Base-by-base conservation (phyloP, 352 stramenopile species). In the Saprolegnia diclina region DNA sequence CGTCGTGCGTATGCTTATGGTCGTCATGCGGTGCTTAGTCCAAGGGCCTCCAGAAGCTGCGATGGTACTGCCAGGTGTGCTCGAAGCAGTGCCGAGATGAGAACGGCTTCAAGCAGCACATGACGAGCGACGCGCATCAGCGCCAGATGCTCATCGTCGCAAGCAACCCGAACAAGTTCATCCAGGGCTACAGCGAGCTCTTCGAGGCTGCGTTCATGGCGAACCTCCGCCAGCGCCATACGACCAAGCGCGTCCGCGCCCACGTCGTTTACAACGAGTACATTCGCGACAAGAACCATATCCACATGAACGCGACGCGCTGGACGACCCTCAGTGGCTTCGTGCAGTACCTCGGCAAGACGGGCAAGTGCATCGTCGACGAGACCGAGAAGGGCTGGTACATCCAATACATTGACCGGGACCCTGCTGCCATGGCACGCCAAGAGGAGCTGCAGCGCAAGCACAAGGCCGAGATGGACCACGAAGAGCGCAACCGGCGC, bases 31-130 rank as follows among this genome's bases (percentile, higher is more conserved):
- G 32, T 57, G 32, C 16, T 29, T 78, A 97, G 83, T 76, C 91
- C 45, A 97, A 97, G 73, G 97, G 97, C 14, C 87, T 99, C 2
- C 95, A 99, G 78, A 99, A 99, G 79, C 87, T 99, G 52, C 92
- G 96, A 22, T 99, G 96, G 89, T 98, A 97, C 78, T 99, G 97
- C 76, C 96, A 99, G 80, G 98, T 99, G 77, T 99, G 97, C 76
- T 78, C 95, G 75, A 99, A 99, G 81, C 97, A 99, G 80, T 99
- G 97, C 76, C 91, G 97, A n/a, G 97, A 99, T 74, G 97, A 99
- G 77, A 99, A 99, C 80, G 97, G 97, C 18, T 99, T 99, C 83
- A 99, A 99, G 83, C 99, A 96, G 74, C 97, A 99, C 82, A 91
- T 96, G 37, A 97, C 83, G 13, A 98, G 89, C 38, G 97, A 99